phyloP scores from a whole-genome alignment of 2,329 filamentous ascomycete genomes.

The Monilinia aucupariae region DNA sequence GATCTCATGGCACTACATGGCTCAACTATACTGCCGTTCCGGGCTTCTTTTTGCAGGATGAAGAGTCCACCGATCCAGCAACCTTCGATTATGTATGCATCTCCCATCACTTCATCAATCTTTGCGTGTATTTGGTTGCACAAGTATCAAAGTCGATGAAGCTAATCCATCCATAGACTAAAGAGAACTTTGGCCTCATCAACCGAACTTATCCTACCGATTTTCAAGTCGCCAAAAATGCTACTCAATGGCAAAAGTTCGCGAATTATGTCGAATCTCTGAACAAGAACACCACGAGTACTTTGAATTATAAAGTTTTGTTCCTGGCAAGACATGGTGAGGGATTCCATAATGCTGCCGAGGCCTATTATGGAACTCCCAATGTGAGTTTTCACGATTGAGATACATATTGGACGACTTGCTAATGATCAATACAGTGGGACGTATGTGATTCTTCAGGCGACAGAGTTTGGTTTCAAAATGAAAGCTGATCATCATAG shows the following conservation, averaged over 20 bases:
- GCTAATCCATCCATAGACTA: slow-evolving; percentile 43
- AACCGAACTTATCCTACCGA: slow-evolving; percentile 57
- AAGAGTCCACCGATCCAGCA: slow-evolving; percentile 47
- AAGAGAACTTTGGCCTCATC: slow-evolving; percentile 60
- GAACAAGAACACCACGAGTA: slow-evolving; percentile 43
- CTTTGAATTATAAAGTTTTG: slow-evolving; percentile 58
- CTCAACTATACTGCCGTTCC: slow-evolving; percentile 56
- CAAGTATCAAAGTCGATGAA: background rate
- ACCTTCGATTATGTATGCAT: slow-evolving; percentile 59
- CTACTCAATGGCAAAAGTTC: slow-evolving; percentile 63
- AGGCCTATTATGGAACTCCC: slow-evolving; percentile 60
- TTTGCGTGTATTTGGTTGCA: background rate
- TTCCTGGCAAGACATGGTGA: slow-evolving; percentile 44
- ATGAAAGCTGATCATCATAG: slow-evolving; percentile 31
- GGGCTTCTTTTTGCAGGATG: slow-evolving; percentile 61
- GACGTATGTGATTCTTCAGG: slow-evolving; percentile 45
- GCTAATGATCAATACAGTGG: slow-evolving; percentile 41
- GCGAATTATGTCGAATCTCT: slow-evolving; percentile 50
- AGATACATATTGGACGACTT: background rate
- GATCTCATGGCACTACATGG: slow-evolving; percentile 11
- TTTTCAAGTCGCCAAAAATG: slow-evolving; percentile 37
- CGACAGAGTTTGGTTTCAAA: background rate
- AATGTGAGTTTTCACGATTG: slow-evolving; percentile 33
- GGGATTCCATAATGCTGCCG: slow-evolving; percentile 40
- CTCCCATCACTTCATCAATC: background rate